Conservation (phyloP, 768 basidiomycete genomes). For the Kwoniella sp. region DNA sequence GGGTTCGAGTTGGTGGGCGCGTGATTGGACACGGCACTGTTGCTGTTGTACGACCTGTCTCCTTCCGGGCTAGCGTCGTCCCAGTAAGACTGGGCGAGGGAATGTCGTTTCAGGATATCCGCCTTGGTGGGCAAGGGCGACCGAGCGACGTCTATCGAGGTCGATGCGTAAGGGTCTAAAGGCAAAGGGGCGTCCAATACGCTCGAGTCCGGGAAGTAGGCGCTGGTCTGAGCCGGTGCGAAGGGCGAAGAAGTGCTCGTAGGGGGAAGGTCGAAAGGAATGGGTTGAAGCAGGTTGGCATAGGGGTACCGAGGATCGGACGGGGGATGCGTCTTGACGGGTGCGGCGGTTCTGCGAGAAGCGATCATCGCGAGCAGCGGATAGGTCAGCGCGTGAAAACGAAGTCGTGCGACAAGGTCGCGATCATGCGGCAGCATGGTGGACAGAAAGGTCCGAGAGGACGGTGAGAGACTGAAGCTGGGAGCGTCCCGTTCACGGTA, state of each 20-base stretch:
- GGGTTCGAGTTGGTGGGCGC: background rate
- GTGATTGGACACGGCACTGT: background rate
- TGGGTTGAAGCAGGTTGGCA: conserved; percentile 8
- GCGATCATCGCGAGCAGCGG: no score
- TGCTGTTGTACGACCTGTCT: no score
- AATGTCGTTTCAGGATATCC: conserved; percentile 12
- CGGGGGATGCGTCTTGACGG: conserved; percentile 9
- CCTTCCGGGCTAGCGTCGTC: conserved; percentile 7
- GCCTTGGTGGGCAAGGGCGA: conserved; percentile 7
- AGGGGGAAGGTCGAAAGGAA: conserved; percentile 1
- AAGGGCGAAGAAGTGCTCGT: background rate
- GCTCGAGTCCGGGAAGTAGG: background rate
- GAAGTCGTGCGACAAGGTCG: no score
- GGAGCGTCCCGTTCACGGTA: no score
- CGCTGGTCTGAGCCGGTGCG: background rate
- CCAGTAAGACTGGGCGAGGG: conserved; percentile 11
- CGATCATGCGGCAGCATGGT: no score
- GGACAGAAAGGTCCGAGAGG: no score
- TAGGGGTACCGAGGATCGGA: conserved; percentile 17
- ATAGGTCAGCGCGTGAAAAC: no score
- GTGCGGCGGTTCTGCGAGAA: no score
- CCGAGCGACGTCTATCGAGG: no score
- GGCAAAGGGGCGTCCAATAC: background rate
- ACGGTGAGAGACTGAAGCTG: no score
- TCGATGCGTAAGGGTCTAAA: background rate